Percentiles rank a stretch among this genome's conserved stretches.
Evolutionary conservation across 2,329 filamentous ascomycete genomes (phyloP).

Genomic region (Fusarium sp.): DNA sequence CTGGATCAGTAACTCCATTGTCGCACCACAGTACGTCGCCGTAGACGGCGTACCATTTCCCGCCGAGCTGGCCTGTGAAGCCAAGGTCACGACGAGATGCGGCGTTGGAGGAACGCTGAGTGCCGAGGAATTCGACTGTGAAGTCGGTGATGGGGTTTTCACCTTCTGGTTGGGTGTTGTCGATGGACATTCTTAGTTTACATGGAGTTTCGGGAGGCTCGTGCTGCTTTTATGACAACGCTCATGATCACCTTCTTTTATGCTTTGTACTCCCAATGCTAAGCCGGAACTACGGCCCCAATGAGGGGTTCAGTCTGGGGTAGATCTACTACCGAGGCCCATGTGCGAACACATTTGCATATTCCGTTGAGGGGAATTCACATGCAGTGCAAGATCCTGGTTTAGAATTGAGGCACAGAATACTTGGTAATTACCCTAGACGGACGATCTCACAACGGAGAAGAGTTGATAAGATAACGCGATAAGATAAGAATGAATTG

Average conservation of each 20-base stretch:
- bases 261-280: neutral
- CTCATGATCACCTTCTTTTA: neutral
- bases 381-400: neutral
- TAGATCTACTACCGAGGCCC: conserved; percentile 14
- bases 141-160: conserved; percentile 50
- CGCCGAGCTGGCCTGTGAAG: conserved; percentile 52
- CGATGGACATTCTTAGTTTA: conserved; percentile 28
- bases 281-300: neutral
- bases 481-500: neutral
- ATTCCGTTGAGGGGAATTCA: conserved; percentile 7
- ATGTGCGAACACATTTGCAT: conserved; percentile 19
- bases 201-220: fast-evolving
- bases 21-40: conserved; percentile 51
- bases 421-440: neutral
- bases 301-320: neutral
- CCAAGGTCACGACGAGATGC: conserved; percentile 53
- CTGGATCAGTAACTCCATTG: conserved; percentile 49
- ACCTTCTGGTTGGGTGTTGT: conserved; percentile 55
- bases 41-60: conserved; percentile 55
- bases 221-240: fast-evolving
- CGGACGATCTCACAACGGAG: neutral
- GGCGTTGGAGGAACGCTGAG: conserved; percentile 53
- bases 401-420: neutral
- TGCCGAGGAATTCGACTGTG: conserved; percentile 49
- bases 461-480: neutral